Conservation (phyloP, 345 rosid species). For the Populus alba region DNA sequence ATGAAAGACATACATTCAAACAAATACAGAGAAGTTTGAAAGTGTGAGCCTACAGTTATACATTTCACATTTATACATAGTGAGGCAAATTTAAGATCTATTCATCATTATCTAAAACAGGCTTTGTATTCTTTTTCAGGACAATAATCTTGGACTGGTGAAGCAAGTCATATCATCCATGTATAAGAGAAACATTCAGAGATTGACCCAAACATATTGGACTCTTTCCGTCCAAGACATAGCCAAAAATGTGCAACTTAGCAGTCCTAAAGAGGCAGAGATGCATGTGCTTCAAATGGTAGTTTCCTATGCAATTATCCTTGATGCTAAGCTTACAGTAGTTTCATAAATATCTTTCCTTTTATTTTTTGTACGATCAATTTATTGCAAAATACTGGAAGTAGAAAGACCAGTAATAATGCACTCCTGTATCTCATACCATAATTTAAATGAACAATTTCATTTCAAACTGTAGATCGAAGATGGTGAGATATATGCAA, state of each 20-base stretch:
- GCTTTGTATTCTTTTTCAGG: no score
- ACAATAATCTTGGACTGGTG: no score
- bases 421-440: neutral
- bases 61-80: no score
- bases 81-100: no score
- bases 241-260: conserved; percentile 76
- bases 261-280: conserved; percentile 85
- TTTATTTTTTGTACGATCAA: neutral
- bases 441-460: conserved; percentile 3
- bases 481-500: conserved; percentile 95
- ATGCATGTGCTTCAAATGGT: conserved; percentile 99
- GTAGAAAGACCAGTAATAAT: conserved; percentile 3
- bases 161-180: no score
- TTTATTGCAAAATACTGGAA: neutral
- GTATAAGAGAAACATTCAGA: conserved; percentile 38
- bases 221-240: conserved; percentile 97
- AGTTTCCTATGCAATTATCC: conserved; percentile 9
- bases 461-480: conserved; percentile 56
- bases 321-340: neutral
- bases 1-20: no score
- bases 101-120: no score
- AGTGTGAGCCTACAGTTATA: no score
- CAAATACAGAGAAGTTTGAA: no score
- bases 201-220: conserved; percentile 87
- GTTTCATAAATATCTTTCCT: no score